Evolutionary conservation across 176 grass and related monocot species (phyloP).

Genomic region (Olyra latifolia): DNA sequence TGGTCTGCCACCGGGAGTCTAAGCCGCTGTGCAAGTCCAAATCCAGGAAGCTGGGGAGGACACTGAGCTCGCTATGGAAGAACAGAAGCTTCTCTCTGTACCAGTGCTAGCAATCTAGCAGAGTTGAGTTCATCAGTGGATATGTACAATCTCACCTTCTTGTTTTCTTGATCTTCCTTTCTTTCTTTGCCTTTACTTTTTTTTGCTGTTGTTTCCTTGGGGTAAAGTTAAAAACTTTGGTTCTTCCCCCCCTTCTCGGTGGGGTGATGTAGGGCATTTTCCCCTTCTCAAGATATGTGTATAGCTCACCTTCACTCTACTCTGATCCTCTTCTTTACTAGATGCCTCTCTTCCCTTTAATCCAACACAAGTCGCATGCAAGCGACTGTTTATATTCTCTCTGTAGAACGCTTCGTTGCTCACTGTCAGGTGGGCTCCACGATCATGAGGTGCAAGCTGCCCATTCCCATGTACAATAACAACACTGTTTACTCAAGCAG

Average conservation of each 20-base stretch:
- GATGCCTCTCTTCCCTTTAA: not conserved
- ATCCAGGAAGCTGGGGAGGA: slow-evolving; percentile 79
- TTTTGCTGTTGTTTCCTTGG: not conserved
- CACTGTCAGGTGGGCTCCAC: not conserved
- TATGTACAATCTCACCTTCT: slow-evolving; percentile 59
- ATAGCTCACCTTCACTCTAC: slow-evolving; percentile 30
- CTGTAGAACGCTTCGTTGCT: not conserved
- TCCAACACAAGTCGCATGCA: not conserved
- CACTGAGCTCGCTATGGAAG: slow-evolving; percentile 84
- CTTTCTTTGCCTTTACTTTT: not conserved
- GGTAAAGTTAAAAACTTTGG: slow-evolving; percentile 36
- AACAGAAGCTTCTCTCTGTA: slow-evolving; percentile 84
- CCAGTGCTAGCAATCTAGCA: slow-evolving; percentile 57
- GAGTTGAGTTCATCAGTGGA: slow-evolving; percentile 22
- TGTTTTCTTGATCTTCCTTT: slow-evolving; percentile 13
- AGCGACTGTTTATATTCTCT: not conserved
- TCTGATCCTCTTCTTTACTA: not conserved
- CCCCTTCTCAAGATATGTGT: slow-evolving; percentile 38
- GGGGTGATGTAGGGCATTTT: slow-evolving; percentile 64
- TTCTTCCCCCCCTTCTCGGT: slow-evolving; percentile 58
- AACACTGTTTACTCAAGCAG: not conserved
- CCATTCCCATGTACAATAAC: not conserved
- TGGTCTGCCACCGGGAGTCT: slow-evolving; percentile 42
- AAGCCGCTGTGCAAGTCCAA: slow-evolving; percentile 76
- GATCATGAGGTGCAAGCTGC: no score